Evolutionary conservation across 1,284 basidiomycete species (phyloP).

Genomic region (Irpex sp.): DNA sequence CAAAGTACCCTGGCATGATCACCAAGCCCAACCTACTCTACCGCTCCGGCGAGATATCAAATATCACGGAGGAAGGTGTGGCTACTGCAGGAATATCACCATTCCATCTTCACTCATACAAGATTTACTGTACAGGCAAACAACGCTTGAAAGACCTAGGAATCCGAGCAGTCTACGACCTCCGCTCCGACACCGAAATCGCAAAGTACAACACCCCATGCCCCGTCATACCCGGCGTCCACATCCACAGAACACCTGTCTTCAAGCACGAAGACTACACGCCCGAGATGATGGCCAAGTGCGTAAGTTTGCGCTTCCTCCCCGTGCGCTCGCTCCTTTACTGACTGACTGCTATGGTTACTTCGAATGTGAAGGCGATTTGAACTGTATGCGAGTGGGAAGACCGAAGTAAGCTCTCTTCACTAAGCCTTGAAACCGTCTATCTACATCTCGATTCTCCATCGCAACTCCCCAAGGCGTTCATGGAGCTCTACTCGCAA

Average conservation of each 20-base stretch:
- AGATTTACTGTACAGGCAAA: constrained; percentile 40
- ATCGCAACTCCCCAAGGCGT: constrained; percentile 44
- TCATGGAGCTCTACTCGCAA: constrained; percentile 77
- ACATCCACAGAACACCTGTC: constrained; percentile 58
- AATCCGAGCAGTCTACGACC: constrained; percentile 63
- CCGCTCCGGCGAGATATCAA: constrained; percentile 67
- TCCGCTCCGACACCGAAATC: constrained; percentile 76
- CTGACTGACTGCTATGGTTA: too few species aligned
- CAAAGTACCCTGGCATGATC: constrained; percentile 39
- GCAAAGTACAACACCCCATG: constrained; percentile 62
- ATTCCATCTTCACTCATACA: neutral
- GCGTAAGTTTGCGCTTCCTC: constrained; percentile 38
- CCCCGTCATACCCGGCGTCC: constrained; percentile 58
- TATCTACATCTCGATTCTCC: neutral
- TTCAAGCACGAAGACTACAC: constrained; percentile 75
- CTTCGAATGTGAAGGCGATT: too few species aligned
- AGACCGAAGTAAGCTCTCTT: constrained; percentile 54
- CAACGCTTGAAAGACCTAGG: constrained; percentile 54
- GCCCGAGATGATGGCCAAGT: constrained; percentile 79
- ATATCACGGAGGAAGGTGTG: constrained; percentile 63
- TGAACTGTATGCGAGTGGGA: constrained; percentile 73
- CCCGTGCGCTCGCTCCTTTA: constrained; percentile 15
- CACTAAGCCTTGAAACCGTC: neutral
- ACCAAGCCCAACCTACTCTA: constrained; percentile 56
- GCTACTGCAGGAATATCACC: too few species aligned